Evolutionary conservation across 31 red algal species (phyloP).

Genomic region (Porphyra umbilicalis): DNA sequence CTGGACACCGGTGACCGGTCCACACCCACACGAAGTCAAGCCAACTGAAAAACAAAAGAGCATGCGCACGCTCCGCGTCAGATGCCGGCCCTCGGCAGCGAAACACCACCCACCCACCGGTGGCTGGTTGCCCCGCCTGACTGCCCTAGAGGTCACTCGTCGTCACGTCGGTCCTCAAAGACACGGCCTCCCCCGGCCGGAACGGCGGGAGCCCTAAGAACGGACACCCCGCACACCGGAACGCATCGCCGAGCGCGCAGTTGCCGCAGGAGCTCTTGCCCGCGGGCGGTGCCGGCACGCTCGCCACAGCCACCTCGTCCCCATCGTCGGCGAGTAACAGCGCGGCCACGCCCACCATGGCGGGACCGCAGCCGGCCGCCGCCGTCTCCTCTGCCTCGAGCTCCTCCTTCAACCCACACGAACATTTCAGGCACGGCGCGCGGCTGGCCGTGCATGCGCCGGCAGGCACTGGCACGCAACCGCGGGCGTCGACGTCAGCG

Average conservation of each 20-base stretch:
- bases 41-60: too few relatives aligned
- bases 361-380: not conserved
- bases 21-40: too few relatives aligned
- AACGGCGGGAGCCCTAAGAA: conserved; percentile 88
- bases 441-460: conserved; percentile 20
- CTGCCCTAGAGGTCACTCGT: conserved; percentile 49
- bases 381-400: conserved; percentile 13
- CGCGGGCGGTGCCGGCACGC: not conserved
- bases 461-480: not conserved
- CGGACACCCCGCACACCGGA: conserved; percentile 80
- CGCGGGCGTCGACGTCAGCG: not conserved
- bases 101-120: too few relatives aligned
- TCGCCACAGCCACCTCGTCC: not conserved
- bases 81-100: too few relatives aligned
- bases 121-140: too few relatives aligned
- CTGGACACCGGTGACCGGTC: too few relatives aligned
- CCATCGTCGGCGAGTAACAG: not conserved
- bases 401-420: conserved; percentile 50
- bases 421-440: conserved; percentile 60
- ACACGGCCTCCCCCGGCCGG: conserved; percentile 57
- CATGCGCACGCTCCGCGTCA: too few relatives aligned
- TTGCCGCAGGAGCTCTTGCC: conserved; percentile 15
- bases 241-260: conserved; percentile 81
- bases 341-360: not conserved
- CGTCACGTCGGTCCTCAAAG: conserved; percentile 28